phyloP scores from a whole-genome alignment of 176 grass and related monocot genomes.

The Oryza meyeriana region DNA sequence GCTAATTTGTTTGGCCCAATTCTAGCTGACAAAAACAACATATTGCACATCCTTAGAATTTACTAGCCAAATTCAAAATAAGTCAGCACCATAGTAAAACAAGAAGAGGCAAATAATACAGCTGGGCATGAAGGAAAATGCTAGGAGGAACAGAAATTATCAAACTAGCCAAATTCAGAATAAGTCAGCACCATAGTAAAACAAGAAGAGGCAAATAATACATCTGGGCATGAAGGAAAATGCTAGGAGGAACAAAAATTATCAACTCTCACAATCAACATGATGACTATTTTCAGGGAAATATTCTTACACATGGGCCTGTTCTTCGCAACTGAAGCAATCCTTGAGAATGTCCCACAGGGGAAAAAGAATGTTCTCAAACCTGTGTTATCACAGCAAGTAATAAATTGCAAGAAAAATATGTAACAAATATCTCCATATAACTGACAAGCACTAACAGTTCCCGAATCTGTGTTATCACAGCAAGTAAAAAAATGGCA shows the following conservation, averaged over 20 bases:
- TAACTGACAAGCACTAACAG: conserved; percentile 39
- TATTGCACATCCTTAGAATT: neutral
- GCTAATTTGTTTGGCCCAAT: neutral
- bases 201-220: neutral
- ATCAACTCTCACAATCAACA: neutral
- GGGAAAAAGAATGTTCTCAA: conserved; percentile 90
- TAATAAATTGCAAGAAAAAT: neutral
- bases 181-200: neutral
- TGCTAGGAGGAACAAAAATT: neutral
- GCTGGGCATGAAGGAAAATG: too few species aligned
- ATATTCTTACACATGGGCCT: conserved; percentile 75
- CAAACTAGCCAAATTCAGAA: neutral
- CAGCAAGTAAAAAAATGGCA: neutral
- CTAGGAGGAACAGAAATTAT: too few species aligned
- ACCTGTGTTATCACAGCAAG: conserved; percentile 43
- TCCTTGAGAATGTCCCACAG: conserved; percentile 91
- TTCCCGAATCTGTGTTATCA: conserved; percentile 59
- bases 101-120: too few species aligned
- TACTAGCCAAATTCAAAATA: too few species aligned
- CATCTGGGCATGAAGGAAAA: neutral
- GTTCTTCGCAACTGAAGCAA: conserved; percentile 76
- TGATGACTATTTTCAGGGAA: conserved; percentile 9
- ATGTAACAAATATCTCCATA: conserved; percentile 9
- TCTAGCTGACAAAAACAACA: neutral
- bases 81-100: too few species aligned